Evolutionary conservation across 2,329 filamentous ascomycete species (phyloP).

Genomic region (Aspergillus quadricinctus): DNA sequence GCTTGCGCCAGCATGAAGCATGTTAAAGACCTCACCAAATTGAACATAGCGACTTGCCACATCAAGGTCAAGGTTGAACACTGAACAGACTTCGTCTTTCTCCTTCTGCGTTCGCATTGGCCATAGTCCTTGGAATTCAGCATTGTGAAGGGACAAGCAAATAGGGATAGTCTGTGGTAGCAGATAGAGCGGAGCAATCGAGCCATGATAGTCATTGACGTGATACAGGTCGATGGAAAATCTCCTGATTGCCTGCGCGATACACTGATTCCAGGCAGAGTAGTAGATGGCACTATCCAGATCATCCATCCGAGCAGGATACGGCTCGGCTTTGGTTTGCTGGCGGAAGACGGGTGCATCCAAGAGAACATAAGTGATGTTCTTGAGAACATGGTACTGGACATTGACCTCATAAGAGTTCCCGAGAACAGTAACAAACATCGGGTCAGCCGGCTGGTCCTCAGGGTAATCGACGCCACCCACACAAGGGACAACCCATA

Average conservation of each 20-base stretch:
- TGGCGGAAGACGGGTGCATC: slow-evolving; percentile 64
- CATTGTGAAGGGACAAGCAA: slow-evolving; percentile 63
- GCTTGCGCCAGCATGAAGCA: slow-evolving; percentile 62
- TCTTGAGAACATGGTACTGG: slow-evolving; percentile 59
- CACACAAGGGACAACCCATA: slow-evolving; percentile 62
- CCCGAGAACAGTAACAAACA: slow-evolving; percentile 59
- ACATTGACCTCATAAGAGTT: slow-evolving; percentile 59
- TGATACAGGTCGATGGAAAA: slow-evolving; percentile 63
- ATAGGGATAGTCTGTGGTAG: slow-evolving; percentile 59
- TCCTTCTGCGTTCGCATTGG: slow-evolving; percentile 61
- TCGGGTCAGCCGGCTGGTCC: slow-evolving; percentile 56
- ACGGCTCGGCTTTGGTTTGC: slow-evolving; percentile 60
- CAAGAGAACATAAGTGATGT: slow-evolving; percentile 65
- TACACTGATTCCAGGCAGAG: slow-evolving; percentile 67
- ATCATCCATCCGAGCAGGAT: slow-evolving; percentile 66
- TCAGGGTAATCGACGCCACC: slow-evolving; percentile 61
- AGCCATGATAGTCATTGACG: slow-evolving; percentile 63
- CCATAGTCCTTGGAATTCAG: slow-evolving; percentile 67
- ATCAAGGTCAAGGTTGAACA: slow-evolving; percentile 58
- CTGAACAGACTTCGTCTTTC: slow-evolving; percentile 58
- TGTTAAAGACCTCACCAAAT: slow-evolving; percentile 65
- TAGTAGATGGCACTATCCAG: slow-evolving; percentile 65
- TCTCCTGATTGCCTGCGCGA: slow-evolving; percentile 58
- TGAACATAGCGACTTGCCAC: slow-evolving; percentile 60
- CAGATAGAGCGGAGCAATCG: slow-evolving; percentile 60